Conservation (phyloP, 2,329 filamentous ascomycete genomes). For the Aspergillus novoparasiticus region DNA sequence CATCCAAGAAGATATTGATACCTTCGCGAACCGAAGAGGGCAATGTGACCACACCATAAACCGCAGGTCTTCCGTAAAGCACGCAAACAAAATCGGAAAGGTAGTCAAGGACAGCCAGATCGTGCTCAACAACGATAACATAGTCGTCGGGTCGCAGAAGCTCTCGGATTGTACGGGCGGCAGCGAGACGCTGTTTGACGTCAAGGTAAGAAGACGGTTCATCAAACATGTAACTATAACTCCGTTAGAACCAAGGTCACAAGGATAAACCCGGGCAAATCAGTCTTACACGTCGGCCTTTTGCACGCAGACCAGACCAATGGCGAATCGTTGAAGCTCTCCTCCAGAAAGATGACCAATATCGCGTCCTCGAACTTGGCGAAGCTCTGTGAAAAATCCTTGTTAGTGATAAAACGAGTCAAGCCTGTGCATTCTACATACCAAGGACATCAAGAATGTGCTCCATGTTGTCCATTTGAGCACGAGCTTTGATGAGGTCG, state of each 20-base stretch:
- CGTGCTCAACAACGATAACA: conserved; percentile 98
- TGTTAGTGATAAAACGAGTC: conserved; percentile 7
- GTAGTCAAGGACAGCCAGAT: conserved; percentile 97
- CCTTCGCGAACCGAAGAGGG: conserved; percentile 96
- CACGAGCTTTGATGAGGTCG: conserved; percentile 73
- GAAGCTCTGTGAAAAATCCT: conserved; percentile 63
- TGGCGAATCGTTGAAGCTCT: conserved; percentile 97
- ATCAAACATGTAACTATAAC: conserved; percentile 90
- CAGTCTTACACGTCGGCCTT: conserved; percentile 77
- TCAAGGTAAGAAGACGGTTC: conserved; percentile 98
- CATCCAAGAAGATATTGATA: conserved; percentile 99
- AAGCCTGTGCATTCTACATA: conserved; percentile 26
- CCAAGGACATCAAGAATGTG: conserved; percentile 79
- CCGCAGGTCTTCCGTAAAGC: conserved; percentile 90
- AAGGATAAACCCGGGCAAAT: not conserved
- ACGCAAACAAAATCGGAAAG: conserved; percentile 98
- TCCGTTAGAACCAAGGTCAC: conserved; percentile 16
- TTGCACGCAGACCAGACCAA: conserved; percentile 92
- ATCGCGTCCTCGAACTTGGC: conserved; percentile 89
- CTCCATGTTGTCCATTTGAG: conserved; percentile 76
- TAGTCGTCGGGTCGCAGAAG: conserved; percentile 88
- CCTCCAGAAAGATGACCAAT: conserved; percentile 90
- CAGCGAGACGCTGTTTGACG: conserved; percentile 97
- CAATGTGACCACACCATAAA: conserved; percentile 96
- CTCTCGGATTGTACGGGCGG: conserved; percentile 88